Conservation (phyloP, 148 eudicot species). For the Silene latifolia region DNA sequence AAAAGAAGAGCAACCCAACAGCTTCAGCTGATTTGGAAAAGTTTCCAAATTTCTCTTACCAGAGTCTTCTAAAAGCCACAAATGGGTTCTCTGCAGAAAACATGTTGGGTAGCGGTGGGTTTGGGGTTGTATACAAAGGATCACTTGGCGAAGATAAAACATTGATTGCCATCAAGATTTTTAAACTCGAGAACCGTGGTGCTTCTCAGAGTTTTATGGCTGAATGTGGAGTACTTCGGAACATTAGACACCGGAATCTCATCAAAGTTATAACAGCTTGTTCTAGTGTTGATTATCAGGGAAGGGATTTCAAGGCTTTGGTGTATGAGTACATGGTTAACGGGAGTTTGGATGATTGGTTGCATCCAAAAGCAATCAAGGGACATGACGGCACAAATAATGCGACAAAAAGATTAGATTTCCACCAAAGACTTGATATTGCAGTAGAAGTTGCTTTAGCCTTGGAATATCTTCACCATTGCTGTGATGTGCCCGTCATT, state of each 20-base stretch:
- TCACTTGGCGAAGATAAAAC: not conserved
- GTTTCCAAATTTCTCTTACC: constrained; percentile 21
- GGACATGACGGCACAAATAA: not conserved
- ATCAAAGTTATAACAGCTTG: constrained; percentile 22
- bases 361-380: constrained; percentile 6
- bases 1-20: not conserved
- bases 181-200: constrained; percentile 16
- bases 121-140: constrained; percentile 34
- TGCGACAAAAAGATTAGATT: not conserved
- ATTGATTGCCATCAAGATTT: constrained; percentile 13
- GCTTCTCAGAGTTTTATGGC: constrained; percentile 23
- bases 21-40: not conserved
- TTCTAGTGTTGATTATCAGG: constrained; percentile 20
- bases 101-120: constrained; percentile 25
- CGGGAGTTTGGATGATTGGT: constrained; percentile 20
- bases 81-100: constrained; percentile 26
- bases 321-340: constrained; percentile 27
- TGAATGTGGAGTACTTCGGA: constrained; percentile 24
- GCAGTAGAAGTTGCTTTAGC: constrained; percentile 39
- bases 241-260: constrained; percentile 18
- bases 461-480: constrained; percentile 39
- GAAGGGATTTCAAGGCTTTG: constrained; percentile 25
- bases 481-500: constrained; percentile 21
- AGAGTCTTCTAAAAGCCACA: constrained; percentile 22
- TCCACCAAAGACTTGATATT: constrained; percentile 15